A percentile compares a stretch with the other conserved stretches of the same genome.
These are phyloP conservation scores for Rhizoclosmatium globosum DNA, from an alignment of 192 early-diverging fungal species.

Conservation along the genomic window DNA sequence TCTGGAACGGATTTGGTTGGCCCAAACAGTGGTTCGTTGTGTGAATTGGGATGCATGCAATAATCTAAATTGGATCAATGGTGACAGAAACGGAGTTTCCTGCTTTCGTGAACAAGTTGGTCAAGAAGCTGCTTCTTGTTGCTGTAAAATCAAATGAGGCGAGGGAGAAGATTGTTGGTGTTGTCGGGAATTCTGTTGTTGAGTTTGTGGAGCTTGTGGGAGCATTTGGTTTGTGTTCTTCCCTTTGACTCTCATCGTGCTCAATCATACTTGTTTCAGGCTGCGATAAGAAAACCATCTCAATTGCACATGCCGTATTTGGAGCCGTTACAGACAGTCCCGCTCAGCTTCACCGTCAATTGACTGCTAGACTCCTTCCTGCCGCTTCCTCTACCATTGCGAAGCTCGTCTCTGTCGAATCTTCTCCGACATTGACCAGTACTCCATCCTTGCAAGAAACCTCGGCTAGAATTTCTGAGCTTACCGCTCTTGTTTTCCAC, in stretches of 20 bases:
- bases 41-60: not conserved
- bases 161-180: not conserved
- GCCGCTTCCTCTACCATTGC: not conserved
- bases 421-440: not conserved
- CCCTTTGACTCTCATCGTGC: not conserved
- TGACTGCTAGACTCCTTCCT: not conserved
- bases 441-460: not conserved
- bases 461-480: constrained; percentile 2
- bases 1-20: not conserved
- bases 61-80: not conserved
- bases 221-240: not conserved
- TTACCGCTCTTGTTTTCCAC: constrained; percentile 9
- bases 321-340: constrained; percentile 14
- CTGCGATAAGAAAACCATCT: not conserved
- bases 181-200: constrained; percentile 8
- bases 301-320: not conserved
- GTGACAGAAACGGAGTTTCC: not conserved
- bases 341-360: not conserved
- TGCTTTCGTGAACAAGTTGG: not conserved
- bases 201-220: constrained; percentile 4
- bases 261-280: not conserved
- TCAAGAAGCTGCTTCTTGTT: constrained; percentile 1
- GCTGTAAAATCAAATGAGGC: not conserved
- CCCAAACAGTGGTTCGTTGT: not conserved
- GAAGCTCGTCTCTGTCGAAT: constrained; percentile 1